A percentile compares a stretch with the other conserved stretches of the same genome.
Evolutionary conservation across 2,329 filamentous ascomycete genomes (phyloP).

Genomic region (Juglanconis oblonga): DNA sequence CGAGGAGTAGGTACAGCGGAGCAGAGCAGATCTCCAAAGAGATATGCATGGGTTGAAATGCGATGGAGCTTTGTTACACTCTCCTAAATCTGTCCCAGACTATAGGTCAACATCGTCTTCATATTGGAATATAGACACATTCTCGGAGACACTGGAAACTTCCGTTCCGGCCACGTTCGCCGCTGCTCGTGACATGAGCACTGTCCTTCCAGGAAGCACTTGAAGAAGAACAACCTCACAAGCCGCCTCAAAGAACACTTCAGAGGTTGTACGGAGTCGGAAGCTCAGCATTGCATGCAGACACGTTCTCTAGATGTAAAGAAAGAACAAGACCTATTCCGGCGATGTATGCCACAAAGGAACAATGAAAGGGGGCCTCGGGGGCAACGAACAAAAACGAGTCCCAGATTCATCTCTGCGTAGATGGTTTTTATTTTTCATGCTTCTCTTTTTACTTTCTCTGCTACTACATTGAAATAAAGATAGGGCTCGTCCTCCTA

Average conservation of each 20-base stretch:
- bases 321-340: slow-evolving; percentile 10
- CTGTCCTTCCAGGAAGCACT: not conserved
- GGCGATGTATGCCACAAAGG: not conserved
- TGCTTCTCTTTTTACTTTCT: not conserved
- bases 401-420: not conserved
- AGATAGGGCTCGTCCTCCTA: not conserved
- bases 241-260: not conserved
- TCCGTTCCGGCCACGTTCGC: no score
- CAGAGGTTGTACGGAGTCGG: not conserved
- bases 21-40: not conserved
- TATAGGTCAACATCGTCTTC: no score
- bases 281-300: not conserved
- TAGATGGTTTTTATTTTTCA: not conserved
- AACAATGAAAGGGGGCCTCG: slow-evolving; percentile 7
- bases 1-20: no score
- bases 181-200: no score
- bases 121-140: no score
- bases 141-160: no score
- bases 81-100: no score
- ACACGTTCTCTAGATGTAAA: not conserved
- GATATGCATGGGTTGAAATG: no score
- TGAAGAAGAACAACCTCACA: not conserved
- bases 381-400: slow-evolving; percentile 6
- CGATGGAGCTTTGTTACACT: no score
- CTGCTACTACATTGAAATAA: not conserved